phyloP scores from a whole-genome alignment of 306 rosid species.

The Vigna unguiculata region DNA sequence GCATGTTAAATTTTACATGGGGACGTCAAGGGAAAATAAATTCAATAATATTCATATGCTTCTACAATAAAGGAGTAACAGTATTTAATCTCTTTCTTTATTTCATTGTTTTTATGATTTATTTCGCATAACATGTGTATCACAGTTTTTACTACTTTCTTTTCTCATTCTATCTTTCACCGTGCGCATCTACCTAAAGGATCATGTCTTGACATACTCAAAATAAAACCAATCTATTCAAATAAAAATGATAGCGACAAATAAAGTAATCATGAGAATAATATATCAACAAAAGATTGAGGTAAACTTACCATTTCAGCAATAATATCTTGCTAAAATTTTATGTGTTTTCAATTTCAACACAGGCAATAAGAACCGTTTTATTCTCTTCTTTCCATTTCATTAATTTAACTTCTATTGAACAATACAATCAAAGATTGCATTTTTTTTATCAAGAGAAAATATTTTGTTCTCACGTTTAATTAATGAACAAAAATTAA shows the following conservation, averaged over 20 bases:
- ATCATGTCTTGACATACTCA: neutral
- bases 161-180: neutral
- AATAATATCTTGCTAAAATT: neutral
- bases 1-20: neutral
- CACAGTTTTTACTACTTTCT: neutral
- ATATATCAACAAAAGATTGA: neutral
- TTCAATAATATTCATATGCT: neutral
- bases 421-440: neutral
- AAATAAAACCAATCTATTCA: neutral
- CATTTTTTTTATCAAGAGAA: neutral
- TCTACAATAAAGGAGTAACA: neutral
- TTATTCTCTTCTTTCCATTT: neutral
- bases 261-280: neutral
- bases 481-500: neutral
- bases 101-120: neutral
- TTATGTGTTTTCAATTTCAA: neutral
- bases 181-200: neutral
- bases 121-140: neutral
- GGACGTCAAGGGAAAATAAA: neutral
- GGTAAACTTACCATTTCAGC: neutral
- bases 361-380: neutral
- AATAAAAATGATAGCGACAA: neutral
- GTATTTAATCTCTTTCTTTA: neutral
- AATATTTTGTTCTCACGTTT: neutral
- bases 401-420: neutral